Evolutionary conservation across 2,329 filamentous ascomycete species (phyloP), one percentile per base, ranked within the genome.

Genomic region (Aureobasidium uvarum): DNA sequence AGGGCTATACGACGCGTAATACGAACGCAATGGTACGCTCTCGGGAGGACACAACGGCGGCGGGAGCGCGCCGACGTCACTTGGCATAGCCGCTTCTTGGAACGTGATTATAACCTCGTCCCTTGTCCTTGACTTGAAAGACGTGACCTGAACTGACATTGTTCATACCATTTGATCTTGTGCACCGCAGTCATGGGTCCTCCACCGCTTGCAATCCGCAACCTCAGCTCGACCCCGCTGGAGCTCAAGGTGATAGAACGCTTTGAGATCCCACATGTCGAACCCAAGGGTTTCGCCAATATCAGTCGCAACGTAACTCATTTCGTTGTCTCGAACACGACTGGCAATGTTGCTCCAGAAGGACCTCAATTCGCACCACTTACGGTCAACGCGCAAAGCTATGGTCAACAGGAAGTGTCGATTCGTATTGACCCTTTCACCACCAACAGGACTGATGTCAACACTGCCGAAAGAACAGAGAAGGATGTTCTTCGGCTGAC

Each of bases 171-270:
- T 50, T 18, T 31, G 10, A 11, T 38, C 38, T 5, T 13, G 16
- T 23, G 13, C 14, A 38, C n/a, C 16, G 23, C 16, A 20, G 46
- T 28, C n/a, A 66, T 66, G 65, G 58, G 36, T 11, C 48, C 50
- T 25, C 64, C 64, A 7, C 72, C 74, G 23, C 80, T 96, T 70
- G 90, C 85, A 5, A 85, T 97, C 72, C 91, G 93, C 72, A 97
- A 97, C 76, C 80, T 96, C 69, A 94, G 91, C 51, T 81, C 85
- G 66, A 87, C 85, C 56, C 83, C 86, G n/a, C 80, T 96, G 64
- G 85, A 88, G 70, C 84, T 97, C 71, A 88, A 87, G 75, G 76
- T 82, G 67, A 81, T 94, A 66, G 90, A 96, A 79, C 88, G 89
- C 70, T 92, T 92, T 75, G 84, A 87, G 70, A 83, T 79, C 54